Evolutionary conservation across 148 eudicot species (phyloP), one percentile per base, ranked within the genome.

Genomic region (Nepenthes gracilis): DNA sequence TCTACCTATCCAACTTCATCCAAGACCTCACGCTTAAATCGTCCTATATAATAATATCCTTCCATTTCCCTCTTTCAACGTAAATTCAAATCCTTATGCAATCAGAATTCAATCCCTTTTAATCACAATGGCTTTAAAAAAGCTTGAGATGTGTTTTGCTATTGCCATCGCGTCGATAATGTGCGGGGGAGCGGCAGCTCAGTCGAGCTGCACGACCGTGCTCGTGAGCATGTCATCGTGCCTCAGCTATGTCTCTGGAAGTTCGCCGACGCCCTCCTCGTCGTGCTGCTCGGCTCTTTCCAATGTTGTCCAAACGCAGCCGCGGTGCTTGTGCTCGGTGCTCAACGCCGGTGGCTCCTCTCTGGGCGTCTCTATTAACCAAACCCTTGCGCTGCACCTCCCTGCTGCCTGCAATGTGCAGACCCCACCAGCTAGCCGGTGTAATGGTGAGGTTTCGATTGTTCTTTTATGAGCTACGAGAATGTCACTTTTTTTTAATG

Each of bases 341-440:
- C 58, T 55, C 36, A 32, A 32, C 0, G 58, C 36, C 36, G 58
- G 58, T 32, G 58, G 36, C 35, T 55, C 58, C 8, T 32, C 58
- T 5, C 12, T 55, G 2, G 58, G 58, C 9, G 12, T 55, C 38
- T 32, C 36, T 23, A 33, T 55, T 13, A 65, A 65, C 33, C 68
- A 35, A n/a, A 65, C 68, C 11, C 12, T 14, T 1, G 68, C 68
- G 0, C 38, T 57, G 32, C 36, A 14, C 38, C 60, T 65, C 14
- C 68, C 68, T 14, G 37, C 52, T 45, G 68, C 68, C 43, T 65
- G 68, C 43, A 65, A 35, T 7, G 61, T 65, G 4, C 43, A 56
- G 54, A 55, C 60, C 11, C 68, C 68, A 2, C 53, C 68, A 13
- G 11, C 47, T 35, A 56, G 54, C 55, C 68, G 47, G 14, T 65